Conservation (phyloP, 83 land plant species). For the Picea abies region DNA sequence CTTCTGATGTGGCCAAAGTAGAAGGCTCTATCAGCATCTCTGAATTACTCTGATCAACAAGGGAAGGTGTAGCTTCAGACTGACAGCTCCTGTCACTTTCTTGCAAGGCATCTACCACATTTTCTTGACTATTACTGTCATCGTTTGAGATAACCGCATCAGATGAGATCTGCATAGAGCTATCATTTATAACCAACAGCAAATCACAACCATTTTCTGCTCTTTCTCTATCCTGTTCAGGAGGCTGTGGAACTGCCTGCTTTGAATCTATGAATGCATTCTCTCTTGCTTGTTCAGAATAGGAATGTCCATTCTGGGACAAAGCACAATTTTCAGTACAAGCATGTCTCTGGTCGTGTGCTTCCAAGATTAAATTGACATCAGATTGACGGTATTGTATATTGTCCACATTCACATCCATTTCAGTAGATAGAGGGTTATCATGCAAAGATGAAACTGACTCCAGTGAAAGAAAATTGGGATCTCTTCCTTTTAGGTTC, state of each 20-base stretch:
- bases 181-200: background rate
- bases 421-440: background rate
- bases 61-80: background rate
- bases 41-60: background rate
- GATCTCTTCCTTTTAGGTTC: background rate
- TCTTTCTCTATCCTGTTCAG: background rate
- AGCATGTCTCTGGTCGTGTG: background rate
- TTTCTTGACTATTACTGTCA: background rate
- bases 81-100: background rate
- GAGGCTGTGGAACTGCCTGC: background rate
- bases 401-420: background rate
- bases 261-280: background rate
- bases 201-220: conserved; percentile 2
- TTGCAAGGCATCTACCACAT: background rate
- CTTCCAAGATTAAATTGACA: background rate
- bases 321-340: background rate
- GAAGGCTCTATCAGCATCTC: conserved; percentile 11
- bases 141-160: background rate
- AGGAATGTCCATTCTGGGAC: background rate
- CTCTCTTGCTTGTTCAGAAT: conserved; percentile 1
- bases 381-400: background rate
- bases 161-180: background rate
- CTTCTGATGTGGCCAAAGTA: background rate
- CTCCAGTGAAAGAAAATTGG: background rate
- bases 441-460: background rate